These are phyloP conservation scores for Populus tremula DNA, from an alignment of 345 rosid genomes.

Conservation along the genomic window DNA sequence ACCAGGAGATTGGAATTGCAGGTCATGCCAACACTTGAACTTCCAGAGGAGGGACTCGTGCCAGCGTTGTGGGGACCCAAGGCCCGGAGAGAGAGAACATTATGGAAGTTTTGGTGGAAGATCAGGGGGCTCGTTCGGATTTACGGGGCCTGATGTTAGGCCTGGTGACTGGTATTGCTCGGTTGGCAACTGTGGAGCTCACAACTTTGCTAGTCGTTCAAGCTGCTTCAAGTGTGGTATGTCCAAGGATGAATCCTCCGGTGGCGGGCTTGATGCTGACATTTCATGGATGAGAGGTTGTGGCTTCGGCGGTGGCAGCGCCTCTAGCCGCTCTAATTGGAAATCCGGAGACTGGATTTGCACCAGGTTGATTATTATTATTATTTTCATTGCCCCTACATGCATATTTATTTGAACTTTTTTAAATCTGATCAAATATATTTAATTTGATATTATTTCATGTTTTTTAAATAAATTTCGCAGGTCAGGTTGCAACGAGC, in stretches of 20 bases:
- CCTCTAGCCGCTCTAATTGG: slow-evolving; percentile 62
- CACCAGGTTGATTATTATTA: slow-evolving; percentile 44
- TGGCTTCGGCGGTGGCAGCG: slow-evolving; percentile 29
- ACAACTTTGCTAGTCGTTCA: slow-evolving; percentile 89
- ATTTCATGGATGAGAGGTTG: slow-evolving; percentile 48
- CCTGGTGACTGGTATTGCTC: slow-evolving; percentile 97
- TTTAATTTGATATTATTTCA: not conserved
- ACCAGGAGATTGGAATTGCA: slow-evolving; percentile 91
- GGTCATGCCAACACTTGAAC: slow-evolving; percentile 76
- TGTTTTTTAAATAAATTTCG: not conserved
- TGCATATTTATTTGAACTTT: not conserved
- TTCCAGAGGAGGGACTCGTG: slow-evolving; percentile 84
- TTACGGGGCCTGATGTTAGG: slow-evolving; percentile 85
- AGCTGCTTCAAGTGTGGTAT: slow-evolving; percentile 89
- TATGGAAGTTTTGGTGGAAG: slow-evolving; percentile 49
- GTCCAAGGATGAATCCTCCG: slow-evolving; percentile 56
- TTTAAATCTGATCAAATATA: too few species aligned
- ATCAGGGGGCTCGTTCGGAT: slow-evolving; percentile 39
- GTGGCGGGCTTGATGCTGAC: slow-evolving; percentile 41
- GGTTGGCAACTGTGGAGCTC: slow-evolving; percentile 78
- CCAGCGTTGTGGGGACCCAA: slow-evolving; percentile 58
- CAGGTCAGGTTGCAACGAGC: slow-evolving; percentile 84
- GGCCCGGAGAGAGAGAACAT: slow-evolving; percentile 35
- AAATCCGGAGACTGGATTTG: slow-evolving; percentile 94
- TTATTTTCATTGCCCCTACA: too few species aligned